Evolutionary conservation across 164 flowering plant species (phyloP).

Genomic region (Cinnamomum chago): DNA sequence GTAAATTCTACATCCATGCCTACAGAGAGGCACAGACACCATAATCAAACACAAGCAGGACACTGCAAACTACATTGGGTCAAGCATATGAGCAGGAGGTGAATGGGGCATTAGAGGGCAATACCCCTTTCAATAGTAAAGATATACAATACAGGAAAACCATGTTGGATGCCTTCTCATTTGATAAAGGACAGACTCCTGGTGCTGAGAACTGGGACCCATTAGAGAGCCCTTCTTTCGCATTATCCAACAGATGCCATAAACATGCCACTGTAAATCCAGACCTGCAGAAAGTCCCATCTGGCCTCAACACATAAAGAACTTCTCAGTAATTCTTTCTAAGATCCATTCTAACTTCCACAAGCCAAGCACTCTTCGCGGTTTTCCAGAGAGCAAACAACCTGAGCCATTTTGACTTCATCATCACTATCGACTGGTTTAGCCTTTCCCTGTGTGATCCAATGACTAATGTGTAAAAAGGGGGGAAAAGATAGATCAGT

Average conservation of each 20-base stretch:
- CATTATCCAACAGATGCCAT: neutral
- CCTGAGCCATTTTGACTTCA: conserved; percentile 68
- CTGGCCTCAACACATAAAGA: neutral
- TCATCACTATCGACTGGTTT: conserved; percentile 32
- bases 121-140: neutral
- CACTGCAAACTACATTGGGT: too few species aligned
- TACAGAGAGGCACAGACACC: neutral
- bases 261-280: neutral
- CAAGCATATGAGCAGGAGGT: too few species aligned
- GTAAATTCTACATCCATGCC: too few species aligned
- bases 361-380: conserved; percentile 85
- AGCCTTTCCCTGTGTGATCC: conserved; percentile 36
- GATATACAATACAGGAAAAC: neutral
- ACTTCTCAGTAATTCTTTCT: neutral
- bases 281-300: neutral
- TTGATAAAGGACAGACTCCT: neutral
- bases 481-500: neutral
- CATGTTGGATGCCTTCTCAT: neutral
- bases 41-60: neutral
- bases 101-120: neutral
- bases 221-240: neutral
- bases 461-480: neutral
- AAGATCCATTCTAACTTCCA: conserved; percentile 47
- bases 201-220: neutral
- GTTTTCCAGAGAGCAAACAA: conserved; percentile 80